phyloP scores from a whole-genome alignment of 2,329 filamentous ascomycete genomes.

The Monosporascus sp. region DNA sequence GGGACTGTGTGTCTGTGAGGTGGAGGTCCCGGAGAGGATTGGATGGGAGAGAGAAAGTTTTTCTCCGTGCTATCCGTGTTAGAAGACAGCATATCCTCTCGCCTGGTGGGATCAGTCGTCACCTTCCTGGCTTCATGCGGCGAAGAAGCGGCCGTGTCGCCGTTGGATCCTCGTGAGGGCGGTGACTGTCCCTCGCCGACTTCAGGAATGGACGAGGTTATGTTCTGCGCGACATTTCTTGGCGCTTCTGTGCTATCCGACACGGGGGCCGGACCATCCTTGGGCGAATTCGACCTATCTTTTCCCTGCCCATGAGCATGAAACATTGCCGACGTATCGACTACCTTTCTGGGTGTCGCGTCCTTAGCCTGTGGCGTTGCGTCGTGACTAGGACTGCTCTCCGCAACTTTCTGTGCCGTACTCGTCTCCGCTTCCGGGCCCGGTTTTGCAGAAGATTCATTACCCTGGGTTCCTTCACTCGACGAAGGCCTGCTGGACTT shows the following conservation, averaged over 20 bases:
- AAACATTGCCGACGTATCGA: background rate
- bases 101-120: background rate
- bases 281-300: background rate
- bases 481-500: slow-evolving; percentile 1
- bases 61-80: background rate
- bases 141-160: background rate
- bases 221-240: background rate
- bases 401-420: background rate
- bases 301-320: background rate
- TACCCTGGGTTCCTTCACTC: background rate
- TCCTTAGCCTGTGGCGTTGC: background rate
- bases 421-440: background rate
- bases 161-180: background rate
- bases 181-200: background rate
- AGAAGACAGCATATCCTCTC: background rate
- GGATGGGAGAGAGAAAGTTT: background rate
- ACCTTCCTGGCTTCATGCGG: background rate
- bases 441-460: background rate
- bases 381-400: background rate
- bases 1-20: background rate
- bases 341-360: background rate
- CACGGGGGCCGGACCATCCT: background rate
- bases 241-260: background rate
- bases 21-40: background rate
- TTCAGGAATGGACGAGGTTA: background rate